A percentile compares a stretch with the other conserved stretches of the same genome.
phyloP scores from a whole-genome alignment of 106 monocot species.

The Iris macrosiphon region DNA sequence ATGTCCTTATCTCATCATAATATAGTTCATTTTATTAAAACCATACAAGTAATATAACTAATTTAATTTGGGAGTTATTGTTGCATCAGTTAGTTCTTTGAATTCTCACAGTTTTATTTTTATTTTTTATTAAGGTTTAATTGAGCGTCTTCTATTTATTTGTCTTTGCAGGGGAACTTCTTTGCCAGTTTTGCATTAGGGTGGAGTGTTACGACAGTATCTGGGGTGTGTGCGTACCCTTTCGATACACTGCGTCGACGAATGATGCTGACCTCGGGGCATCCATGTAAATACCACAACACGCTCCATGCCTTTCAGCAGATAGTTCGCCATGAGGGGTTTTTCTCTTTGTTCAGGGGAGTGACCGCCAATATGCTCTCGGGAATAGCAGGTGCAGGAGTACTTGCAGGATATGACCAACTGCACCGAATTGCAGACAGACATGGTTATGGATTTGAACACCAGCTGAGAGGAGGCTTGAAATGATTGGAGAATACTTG shows the following conservation, averaged over 20 bases:
- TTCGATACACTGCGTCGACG: slow-evolving; percentile 89
- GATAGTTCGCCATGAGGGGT: slow-evolving; percentile 60
- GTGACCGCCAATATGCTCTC: slow-evolving; percentile 85
- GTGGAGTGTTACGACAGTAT: slow-evolving; percentile 68
- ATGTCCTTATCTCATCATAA: too few species aligned
- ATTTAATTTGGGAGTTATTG: too few species aligned
- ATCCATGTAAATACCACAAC: slow-evolving; percentile 50
- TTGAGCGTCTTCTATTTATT: not conserved
- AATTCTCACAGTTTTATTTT: too few species aligned
- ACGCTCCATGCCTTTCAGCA: slow-evolving; percentile 51
- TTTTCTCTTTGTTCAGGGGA: slow-evolving; percentile 61
- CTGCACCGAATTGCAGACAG: slow-evolving; percentile 37
- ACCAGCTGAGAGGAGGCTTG: slow-evolving; percentile 19
- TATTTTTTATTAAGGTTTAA: too few species aligned
- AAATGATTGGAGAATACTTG: slow-evolving; percentile 35
- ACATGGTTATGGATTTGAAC: slow-evolving; percentile 28
- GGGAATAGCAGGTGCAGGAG: slow-evolving; percentile 88
- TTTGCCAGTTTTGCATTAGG: slow-evolving; percentile 74
- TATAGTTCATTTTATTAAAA: too few species aligned
- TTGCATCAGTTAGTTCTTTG: too few species aligned
- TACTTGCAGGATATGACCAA: slow-evolving; percentile 84
- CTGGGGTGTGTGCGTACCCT: slow-evolving; percentile 81
- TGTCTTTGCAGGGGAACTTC: slow-evolving; percentile 66
- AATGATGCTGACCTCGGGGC: slow-evolving; percentile 94
- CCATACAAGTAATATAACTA: too few species aligned